Conservation (phyloP, 2,329 filamentous ascomycete species). For the Penicillium sp. region DNA sequence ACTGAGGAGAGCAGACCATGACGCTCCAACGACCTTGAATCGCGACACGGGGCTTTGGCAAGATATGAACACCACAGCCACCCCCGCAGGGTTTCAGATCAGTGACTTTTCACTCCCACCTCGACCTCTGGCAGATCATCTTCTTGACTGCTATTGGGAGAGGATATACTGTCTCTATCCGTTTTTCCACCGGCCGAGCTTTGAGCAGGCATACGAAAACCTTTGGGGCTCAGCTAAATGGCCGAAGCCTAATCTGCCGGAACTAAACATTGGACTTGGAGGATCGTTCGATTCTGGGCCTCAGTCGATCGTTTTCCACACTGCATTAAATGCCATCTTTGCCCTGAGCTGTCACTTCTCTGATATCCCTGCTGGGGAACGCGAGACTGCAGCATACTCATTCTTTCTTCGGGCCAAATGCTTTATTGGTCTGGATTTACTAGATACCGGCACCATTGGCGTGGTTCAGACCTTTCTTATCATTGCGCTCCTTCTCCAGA, state of each 20-base stretch:
- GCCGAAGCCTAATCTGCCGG: slow-evolving; percentile 15
- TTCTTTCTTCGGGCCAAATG: slow-evolving; percentile 39
- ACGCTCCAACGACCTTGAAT: slow-evolving; percentile 4
- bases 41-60: slow-evolving; percentile 12
- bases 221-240: slow-evolving; percentile 36
- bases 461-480: slow-evolving; percentile 46
- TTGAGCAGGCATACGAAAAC: slow-evolving; percentile 41
- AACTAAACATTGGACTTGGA: slow-evolving; percentile 37
- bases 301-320: slow-evolving; percentile 43
- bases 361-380: slow-evolving; percentile 30
- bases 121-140: slow-evolving; percentile 43
- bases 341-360: slow-evolving; percentile 45
- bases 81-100: slow-evolving; percentile 19
- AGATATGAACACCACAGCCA: slow-evolving; percentile 12
- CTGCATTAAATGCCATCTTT: slow-evolving; percentile 46
- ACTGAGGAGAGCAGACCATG: slow-evolving; percentile 6
- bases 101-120: slow-evolving; percentile 43
- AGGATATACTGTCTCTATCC: slow-evolving; percentile 47
- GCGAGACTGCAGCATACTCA: slow-evolving; percentile 27
- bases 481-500: slow-evolving; percentile 41
- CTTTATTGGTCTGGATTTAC: slow-evolving; percentile 39
- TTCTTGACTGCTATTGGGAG: slow-evolving; percentile 42
- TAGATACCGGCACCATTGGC: slow-evolving; percentile 40
- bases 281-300: slow-evolving; percentile 31
- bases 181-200: slow-evolving; percentile 45